Percentiles rank a stretch among this genome's conserved stretches.
These are phyloP conservation scores for Jatropha curcas DNA, from an alignment of 345 rosid species.

Conservation along the genomic window DNA sequence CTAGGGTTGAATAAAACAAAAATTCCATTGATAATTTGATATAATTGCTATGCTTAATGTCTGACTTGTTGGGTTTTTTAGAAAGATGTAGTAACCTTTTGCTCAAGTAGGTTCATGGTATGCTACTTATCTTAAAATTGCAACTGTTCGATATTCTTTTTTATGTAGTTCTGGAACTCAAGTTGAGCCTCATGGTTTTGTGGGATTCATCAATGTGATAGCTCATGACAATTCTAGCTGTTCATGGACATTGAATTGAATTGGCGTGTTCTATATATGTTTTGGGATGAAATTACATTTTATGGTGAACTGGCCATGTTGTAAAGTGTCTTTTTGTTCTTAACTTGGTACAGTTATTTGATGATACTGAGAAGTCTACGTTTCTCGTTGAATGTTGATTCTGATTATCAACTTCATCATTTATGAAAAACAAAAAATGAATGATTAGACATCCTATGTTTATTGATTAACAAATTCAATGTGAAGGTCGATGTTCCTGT, in stretches of 20 bases:
- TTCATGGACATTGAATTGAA: neutral
- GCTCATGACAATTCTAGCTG: neutral
- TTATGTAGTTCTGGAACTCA: neutral
- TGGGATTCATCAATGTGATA: conserved; percentile 2
- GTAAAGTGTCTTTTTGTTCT: neutral
- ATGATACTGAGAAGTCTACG: neutral
- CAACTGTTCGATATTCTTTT: neutral
- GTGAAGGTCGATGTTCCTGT: conserved; percentile 83
- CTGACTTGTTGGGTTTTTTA: too few relatives aligned
- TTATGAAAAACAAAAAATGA: neutral
- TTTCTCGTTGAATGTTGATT: neutral
- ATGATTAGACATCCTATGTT: neutral
- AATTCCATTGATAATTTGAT: too few relatives aligned
- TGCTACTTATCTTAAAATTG: neutral
- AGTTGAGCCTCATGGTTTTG: neutral
- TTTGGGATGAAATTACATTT: neutral
- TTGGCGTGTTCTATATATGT: neutral
- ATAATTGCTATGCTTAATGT: too few relatives aligned
- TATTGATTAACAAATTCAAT: conserved; percentile 26
- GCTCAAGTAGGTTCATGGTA: neutral
- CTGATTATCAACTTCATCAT: neutral
- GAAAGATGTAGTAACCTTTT: too few relatives aligned
- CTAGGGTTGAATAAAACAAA: too few relatives aligned
- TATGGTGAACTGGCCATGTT: neutral
- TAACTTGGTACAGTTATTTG: neutral